Conservation (phyloP, 2,329 filamentous ascomycete genomes). For the Pestalotiopsis sp. region DNA sequence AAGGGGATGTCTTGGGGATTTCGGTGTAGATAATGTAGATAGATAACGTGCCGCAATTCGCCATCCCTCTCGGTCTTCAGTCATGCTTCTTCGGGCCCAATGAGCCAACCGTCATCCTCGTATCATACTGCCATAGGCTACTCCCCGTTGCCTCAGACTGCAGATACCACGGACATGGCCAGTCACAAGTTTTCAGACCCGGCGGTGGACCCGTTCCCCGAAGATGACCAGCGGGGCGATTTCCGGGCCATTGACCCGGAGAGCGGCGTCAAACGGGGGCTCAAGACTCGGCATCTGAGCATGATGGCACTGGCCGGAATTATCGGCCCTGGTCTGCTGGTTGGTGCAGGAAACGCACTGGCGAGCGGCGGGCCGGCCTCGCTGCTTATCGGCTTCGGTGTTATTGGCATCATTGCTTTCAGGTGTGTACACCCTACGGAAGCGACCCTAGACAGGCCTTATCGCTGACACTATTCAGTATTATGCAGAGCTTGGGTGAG, state of each 20-base stretch:
- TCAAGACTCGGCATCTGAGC: constrained; percentile 64
- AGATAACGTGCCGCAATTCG: background rate
- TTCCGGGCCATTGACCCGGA: constrained; percentile 39
- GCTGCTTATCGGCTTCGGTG: constrained; percentile 71
- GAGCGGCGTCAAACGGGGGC: constrained; percentile 65
- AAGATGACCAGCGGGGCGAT: constrained; percentile 5
- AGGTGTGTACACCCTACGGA: constrained; percentile 21
- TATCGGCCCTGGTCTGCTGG: constrained; percentile 71
- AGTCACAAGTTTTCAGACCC: constrained; percentile 3
- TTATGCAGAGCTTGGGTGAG: constrained; percentile 77
- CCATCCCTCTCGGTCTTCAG: background rate
- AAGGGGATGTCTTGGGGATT: background rate
- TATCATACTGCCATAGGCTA: background rate
- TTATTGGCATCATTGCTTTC: constrained; percentile 70
- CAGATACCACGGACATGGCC: constrained; percentile 8
- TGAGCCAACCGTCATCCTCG: background rate
- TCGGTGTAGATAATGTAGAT: background rate
- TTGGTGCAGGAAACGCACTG: constrained; percentile 72
- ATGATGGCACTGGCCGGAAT: constrained; percentile 68
- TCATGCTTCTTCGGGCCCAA: background rate
- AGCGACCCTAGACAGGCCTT: background rate
- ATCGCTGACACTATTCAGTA: constrained; percentile 39
- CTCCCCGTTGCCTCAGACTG: background rate
- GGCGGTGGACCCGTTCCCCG: background rate
- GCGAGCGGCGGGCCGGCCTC: constrained; percentile 71